Conservation (phyloP, 2,329 filamentous ascomycete genomes). For the Metarhizium humberi region DNA sequence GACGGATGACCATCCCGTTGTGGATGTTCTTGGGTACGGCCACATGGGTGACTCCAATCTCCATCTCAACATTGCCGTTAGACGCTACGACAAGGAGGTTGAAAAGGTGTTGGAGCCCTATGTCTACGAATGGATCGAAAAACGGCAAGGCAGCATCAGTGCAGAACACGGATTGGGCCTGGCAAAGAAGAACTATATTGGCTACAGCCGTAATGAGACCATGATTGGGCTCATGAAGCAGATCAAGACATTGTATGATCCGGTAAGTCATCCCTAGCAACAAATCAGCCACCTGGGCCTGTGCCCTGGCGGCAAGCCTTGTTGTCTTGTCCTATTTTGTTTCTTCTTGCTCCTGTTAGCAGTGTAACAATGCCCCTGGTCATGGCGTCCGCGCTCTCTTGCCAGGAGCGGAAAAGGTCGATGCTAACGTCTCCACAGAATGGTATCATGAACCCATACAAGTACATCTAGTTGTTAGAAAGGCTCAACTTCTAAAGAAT, state of each 20-base stretch:
- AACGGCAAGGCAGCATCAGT: conserved; percentile 85
- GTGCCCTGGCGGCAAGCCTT: not conserved
- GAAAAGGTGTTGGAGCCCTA: conserved; percentile 86
- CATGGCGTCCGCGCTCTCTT: not conserved
- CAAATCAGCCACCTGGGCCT: not conserved
- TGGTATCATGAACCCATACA: conserved; percentile 98
- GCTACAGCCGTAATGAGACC: conserved; percentile 81
- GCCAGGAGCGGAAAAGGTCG: conserved; percentile 12
- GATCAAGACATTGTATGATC: conserved; percentile 89
- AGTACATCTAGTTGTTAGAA: conserved; percentile 57
- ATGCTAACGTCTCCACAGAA: conserved; percentile 47
- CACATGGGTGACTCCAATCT: conserved; percentile 98
- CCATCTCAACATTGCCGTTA: conserved; percentile 80
- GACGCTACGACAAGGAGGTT: conserved; percentile 77
- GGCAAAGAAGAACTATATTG: conserved; percentile 92
- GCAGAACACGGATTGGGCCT: conserved; percentile 92
- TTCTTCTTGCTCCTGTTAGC: not conserved
- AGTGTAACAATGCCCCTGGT: not conserved
- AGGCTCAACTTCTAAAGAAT: not conserved
- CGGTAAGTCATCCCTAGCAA: conserved; percentile 49
- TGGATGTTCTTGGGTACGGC: conserved; percentile 90
- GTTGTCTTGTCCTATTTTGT: not conserved
- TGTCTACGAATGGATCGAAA: conserved; percentile 93
- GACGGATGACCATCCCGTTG: conserved; percentile 65
- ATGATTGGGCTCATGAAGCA: conserved; percentile 91